Percentiles rank a stretch among this genome's conserved stretches.
Evolutionary conservation across 371 early-diverging fungal species (phyloP).

Genomic region (Apophysomyces sp.): DNA sequence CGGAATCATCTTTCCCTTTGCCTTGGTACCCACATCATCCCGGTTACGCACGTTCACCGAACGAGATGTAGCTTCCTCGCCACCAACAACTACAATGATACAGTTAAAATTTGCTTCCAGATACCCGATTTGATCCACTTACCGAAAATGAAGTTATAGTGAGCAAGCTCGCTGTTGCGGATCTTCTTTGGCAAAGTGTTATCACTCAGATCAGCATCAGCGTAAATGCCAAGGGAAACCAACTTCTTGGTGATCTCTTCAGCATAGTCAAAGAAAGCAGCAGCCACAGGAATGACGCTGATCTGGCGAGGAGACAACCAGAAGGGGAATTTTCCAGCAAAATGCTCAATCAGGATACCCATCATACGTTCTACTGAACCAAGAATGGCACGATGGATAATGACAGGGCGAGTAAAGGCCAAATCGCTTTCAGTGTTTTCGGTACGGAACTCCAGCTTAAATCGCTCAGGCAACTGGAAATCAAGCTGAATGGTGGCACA

Average conservation of each 20-base stretch:
- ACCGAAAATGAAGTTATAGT: slow-evolving; percentile 87
- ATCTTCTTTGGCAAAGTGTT: slow-evolving; percentile 97
- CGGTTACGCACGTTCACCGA: slow-evolving; percentile 93
- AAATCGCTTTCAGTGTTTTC: slow-evolving; percentile 47
- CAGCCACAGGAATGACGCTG: slow-evolving; percentile 83
- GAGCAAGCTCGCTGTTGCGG: slow-evolving; percentile 74
- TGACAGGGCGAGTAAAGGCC: slow-evolving; percentile 86
- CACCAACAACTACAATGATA: slow-evolving; percentile 86
- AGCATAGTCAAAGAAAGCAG: slow-evolving; percentile 67
- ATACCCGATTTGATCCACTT: background rate
- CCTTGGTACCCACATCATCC: slow-evolving; percentile 82
- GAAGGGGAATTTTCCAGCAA: slow-evolving; percentile 97
- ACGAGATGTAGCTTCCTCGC: slow-evolving; percentile 79
- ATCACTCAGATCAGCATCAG: slow-evolving; percentile 87
- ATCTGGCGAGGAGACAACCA: slow-evolving; percentile 99
- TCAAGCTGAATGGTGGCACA: slow-evolving; percentile 99
- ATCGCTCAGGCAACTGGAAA: slow-evolving; percentile 96
- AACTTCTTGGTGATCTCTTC: slow-evolving; percentile 52
- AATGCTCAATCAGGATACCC: slow-evolving; percentile 95
- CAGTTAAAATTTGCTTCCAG: slow-evolving; percentile 19
- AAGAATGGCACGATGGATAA: slow-evolving; percentile 99
- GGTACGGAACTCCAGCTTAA: slow-evolving; percentile 88
- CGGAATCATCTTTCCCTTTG: slow-evolving; percentile 76
- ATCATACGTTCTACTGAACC: slow-evolving; percentile 99
- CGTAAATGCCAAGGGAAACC: slow-evolving; percentile 75